A percentile compares a stretch with the other conserved stretches of the same genome.
Evolutionary conservation across 2,329 filamentous ascomycete genomes (phyloP).

Genomic region (Ophiosphaerella narmari): DNA sequence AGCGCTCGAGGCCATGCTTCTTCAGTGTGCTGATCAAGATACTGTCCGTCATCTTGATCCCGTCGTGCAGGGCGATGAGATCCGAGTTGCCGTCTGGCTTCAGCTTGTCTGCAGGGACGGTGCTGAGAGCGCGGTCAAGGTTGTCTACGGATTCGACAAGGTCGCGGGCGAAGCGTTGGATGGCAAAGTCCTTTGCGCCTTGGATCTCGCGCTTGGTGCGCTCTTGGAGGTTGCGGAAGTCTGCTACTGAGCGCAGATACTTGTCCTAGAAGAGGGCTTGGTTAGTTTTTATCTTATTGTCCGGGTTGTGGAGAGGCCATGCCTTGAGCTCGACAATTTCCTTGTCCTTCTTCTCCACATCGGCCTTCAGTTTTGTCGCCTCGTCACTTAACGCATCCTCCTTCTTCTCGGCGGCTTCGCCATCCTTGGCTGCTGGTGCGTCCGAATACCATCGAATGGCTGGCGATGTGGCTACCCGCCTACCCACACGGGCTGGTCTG

Average conservation of each 20-base stretch:
- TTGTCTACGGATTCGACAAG: constrained; percentile 96
- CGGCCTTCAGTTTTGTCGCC: constrained; percentile 57
- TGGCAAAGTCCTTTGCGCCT: constrained; percentile 85
- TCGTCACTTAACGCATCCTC: constrained; percentile 49
- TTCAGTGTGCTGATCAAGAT: constrained; percentile 86
- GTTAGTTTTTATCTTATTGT: not conserved
- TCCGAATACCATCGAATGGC: constrained; percentile 53
- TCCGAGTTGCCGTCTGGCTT: constrained; percentile 65
- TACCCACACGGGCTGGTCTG: constrained; percentile 34
- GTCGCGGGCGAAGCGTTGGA: constrained; percentile 92
- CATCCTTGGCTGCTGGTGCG: constrained; percentile 51
- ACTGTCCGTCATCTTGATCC: constrained; percentile 91
- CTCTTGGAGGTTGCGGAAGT: constrained; percentile 97
- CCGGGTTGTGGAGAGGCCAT: constrained; percentile 17
- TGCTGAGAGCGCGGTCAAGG: constrained; percentile 86
- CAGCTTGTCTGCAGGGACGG: constrained; percentile 77
- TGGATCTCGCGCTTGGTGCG: constrained; percentile 90
- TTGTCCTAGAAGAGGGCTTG: constrained; percentile 69
- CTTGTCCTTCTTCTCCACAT: constrained; percentile 73
- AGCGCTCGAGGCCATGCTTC: constrained; percentile 92
- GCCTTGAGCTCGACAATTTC: constrained; percentile 87
- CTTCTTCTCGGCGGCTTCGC: constrained; percentile 50
- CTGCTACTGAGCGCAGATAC: constrained; percentile 89
- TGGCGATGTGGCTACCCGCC: constrained; percentile 34
- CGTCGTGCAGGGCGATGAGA: constrained; percentile 79